Conservation (phyloP, 371 early-diverging fungal species). For the Mortierella sp. region DNA sequence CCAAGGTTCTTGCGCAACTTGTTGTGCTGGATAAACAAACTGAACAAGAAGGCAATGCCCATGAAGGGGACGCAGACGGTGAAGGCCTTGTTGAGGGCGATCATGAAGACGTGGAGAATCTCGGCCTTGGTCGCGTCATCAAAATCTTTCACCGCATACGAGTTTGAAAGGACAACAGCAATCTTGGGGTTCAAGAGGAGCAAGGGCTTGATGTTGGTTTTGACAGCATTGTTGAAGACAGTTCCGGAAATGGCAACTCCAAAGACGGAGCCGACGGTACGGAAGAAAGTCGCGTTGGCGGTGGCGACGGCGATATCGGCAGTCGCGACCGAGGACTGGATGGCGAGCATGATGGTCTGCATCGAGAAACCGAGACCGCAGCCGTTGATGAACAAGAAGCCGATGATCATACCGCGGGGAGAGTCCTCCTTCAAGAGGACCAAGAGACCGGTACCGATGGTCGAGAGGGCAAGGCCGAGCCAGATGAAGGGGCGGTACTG, state of each 20-base stretch:
- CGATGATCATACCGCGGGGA: constrained; percentile 61
- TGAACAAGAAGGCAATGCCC: constrained; percentile 65
- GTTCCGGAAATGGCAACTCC: constrained; percentile 75
- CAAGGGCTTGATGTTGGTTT: constrained; percentile 34
- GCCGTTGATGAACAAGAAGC: constrained; percentile 66
- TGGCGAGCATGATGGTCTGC: constrained; percentile 75
- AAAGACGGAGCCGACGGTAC: constrained; percentile 78
- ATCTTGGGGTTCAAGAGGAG: constrained; percentile 15
- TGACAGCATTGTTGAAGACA: constrained; percentile 63
- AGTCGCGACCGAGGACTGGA: constrained; percentile 68
- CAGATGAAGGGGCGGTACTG: constrained; percentile 66
- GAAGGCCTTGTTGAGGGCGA: constrained; percentile 71
- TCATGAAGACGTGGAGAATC: constrained; percentile 70
- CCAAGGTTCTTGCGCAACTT: constrained; percentile 45
- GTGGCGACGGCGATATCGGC: constrained; percentile 79
- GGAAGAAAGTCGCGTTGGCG: constrained; percentile 67
- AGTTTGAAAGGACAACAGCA: constrained; percentile 18
- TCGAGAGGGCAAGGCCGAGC: constrained; percentile 63
- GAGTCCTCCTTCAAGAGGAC: constrained; percentile 61
- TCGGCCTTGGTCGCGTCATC: constrained; percentile 43
- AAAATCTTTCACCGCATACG: constrained; percentile 19
- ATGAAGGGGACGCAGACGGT: constrained; percentile 69
- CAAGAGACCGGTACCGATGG: constrained; percentile 66
- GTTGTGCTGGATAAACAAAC: constrained; percentile 61
- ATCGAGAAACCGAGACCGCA: constrained; percentile 74